Conservation (phyloP, 179 eudicot species). For the Vitellaria paradoxa region DNA sequence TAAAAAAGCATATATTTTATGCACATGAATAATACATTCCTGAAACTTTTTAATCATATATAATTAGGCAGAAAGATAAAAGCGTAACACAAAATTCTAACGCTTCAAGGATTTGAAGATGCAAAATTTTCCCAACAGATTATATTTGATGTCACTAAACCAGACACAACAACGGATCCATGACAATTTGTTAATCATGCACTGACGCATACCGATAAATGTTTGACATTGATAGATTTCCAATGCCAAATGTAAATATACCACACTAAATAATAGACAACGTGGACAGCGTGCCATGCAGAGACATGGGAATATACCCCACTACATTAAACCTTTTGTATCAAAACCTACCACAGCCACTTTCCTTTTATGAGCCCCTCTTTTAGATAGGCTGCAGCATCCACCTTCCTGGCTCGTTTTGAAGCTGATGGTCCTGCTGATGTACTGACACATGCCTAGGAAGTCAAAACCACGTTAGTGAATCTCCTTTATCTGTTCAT, state of each 20-base stretch:
- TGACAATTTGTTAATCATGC: background rate
- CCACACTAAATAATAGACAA: background rate
- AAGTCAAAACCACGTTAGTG: conserved; percentile 3
- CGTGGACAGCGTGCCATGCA: background rate
- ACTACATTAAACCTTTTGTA: background rate
- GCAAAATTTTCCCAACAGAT: background rate
- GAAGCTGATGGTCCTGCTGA: conserved; percentile 42
- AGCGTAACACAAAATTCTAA: background rate
- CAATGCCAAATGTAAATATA: background rate
- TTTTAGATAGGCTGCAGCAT: conserved; percentile 49
- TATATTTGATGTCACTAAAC: background rate
- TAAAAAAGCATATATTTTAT: too few species aligned
- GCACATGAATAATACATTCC: too few species aligned
- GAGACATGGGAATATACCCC: background rate
- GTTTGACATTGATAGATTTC: background rate
- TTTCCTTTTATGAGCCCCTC: conserved; percentile 68
- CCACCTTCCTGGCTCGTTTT: conserved; percentile 75
- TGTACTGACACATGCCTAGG: conserved; percentile 54
- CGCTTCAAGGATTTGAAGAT: background rate
- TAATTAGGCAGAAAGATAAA: background rate
- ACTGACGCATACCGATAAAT: background rate
- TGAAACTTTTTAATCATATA: background rate
- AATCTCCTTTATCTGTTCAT: conserved; percentile 9
- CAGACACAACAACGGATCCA: background rate
- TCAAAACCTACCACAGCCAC: conserved; percentile 74